Percentiles rank a stretch among this genome's conserved stretches.
phyloP scores from a whole-genome alignment of 75 land plant genomes.

The Picea sitchensis region DNA sequence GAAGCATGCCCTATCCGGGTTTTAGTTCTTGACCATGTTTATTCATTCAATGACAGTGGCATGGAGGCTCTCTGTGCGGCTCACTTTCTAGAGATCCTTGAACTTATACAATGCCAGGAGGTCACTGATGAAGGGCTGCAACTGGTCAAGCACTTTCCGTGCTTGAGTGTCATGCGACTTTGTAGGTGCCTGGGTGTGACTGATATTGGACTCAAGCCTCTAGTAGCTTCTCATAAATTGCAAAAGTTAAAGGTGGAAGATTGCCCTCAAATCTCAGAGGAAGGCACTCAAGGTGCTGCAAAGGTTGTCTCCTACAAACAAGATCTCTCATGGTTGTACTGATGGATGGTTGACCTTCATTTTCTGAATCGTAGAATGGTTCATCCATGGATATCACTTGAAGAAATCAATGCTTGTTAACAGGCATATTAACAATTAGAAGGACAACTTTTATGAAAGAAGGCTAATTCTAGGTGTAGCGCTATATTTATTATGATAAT shows the following conservation, averaged over 20 bases:
- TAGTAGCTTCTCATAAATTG: constrained; percentile 51
- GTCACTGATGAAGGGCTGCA: constrained; percentile 64
- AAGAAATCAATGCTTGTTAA: too few species aligned
- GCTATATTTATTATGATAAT: too few species aligned
- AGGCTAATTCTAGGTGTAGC: neutral
- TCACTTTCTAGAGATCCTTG: constrained; percentile 38
- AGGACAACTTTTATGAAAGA: neutral
- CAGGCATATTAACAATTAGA: neutral
- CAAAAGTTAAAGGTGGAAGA: constrained; percentile 45
- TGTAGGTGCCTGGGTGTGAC: constrained; percentile 63
- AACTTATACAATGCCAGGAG: constrained; percentile 63
- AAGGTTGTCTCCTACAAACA: constrained; percentile 46
- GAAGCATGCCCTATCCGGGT: constrained; percentile 41
- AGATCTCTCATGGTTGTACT: constrained; percentile 60
- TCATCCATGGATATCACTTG: too few species aligned
- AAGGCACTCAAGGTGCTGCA: constrained; percentile 62
- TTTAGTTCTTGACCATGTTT: constrained; percentile 47
- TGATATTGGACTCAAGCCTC: constrained; percentile 58
- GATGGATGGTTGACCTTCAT: constrained; percentile 7
- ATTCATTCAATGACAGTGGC: constrained; percentile 61
- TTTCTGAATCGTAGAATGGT: neutral
- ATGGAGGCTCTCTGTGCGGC: constrained; percentile 73
- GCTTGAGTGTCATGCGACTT: constrained; percentile 29
- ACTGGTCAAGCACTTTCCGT: constrained; percentile 35
- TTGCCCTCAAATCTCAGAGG: constrained; percentile 67